Evolutionary conservation across 2,329 filamentous ascomycete species (phyloP).

Genomic region (Nemania abortiva): DNA sequence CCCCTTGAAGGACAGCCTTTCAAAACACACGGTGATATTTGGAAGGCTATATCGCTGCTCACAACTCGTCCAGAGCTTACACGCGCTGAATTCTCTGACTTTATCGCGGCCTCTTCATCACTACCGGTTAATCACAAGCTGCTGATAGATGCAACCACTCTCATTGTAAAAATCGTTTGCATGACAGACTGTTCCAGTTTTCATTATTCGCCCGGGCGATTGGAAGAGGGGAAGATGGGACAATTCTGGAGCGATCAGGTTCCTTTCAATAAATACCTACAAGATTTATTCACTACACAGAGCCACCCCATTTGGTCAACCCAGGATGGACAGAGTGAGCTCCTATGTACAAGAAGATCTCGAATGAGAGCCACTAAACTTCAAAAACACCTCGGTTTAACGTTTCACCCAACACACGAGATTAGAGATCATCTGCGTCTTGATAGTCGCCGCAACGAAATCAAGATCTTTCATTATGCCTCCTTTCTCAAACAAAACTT

Average conservation of each 20-base stretch:
- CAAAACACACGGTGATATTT: constrained; percentile 32
- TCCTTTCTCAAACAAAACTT: constrained; percentile 38
- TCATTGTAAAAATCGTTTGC: constrained; percentile 34
- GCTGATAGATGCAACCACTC: constrained; percentile 23
- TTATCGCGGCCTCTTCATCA: constrained; percentile 9
- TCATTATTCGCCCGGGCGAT: constrained; percentile 32
- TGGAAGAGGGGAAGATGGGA: constrained; percentile 33
- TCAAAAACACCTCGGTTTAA: constrained; percentile 30
- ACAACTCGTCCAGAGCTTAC: constrained; percentile 21
- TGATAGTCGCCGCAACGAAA: constrained; percentile 23
- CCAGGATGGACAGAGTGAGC: constrained; percentile 28
- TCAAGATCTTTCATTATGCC: constrained; percentile 37
- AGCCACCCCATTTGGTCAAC: constrained; percentile 37
- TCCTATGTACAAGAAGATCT: constrained; percentile 23
- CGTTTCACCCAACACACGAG: constrained; percentile 31
- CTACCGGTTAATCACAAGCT: not conserved
- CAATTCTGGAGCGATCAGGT: constrained; percentile 28
- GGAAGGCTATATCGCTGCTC: constrained; percentile 21
- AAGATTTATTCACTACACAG: constrained; percentile 32
- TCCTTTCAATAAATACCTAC: constrained; percentile 37
- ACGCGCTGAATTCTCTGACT: constrained; percentile 14
- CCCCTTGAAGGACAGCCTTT: constrained; percentile 1
- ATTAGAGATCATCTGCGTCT: constrained; percentile 36
- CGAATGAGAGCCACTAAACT: constrained; percentile 33
- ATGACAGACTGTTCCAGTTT: constrained; percentile 36